Percentiles rank a stretch among this genome's conserved stretches.
Conservation (phyloP, 208 protist genomes). For the Trichomonas vaginalis region DNA sequence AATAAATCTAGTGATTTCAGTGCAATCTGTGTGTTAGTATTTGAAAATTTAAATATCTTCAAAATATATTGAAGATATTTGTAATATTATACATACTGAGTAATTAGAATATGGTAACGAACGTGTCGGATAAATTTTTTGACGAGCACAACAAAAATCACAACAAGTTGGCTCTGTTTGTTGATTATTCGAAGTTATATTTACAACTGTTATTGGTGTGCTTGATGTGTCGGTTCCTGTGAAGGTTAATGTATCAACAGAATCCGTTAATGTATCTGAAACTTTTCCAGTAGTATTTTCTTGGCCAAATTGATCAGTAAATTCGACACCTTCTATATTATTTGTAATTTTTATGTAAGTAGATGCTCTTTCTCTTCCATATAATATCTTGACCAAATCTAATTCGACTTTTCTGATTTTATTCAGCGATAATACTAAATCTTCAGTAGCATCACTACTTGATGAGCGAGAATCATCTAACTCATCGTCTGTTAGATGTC, state of each 20-base stretch:
- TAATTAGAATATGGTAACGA: not conserved
- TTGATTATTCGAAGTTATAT: not conserved
- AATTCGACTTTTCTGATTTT: not conserved
- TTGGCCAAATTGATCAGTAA: not conserved
- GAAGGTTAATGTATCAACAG: not conserved
- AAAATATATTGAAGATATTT: too few relatives aligned
- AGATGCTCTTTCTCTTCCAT: not conserved
- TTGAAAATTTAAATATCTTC: too few relatives aligned
- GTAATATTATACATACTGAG: not conserved
- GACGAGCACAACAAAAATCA: not conserved
- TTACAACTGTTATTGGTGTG: not conserved
- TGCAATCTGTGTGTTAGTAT: not conserved
- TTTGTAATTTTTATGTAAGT: not conserved
- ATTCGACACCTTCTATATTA: not conserved
- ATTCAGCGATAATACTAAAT: not conserved
- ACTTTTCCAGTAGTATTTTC: not conserved
- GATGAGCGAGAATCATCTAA: not conserved
- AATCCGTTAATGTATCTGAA: not conserved
- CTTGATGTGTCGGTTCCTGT: not conserved
- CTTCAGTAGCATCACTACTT: not conserved
- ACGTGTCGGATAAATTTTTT: not conserved
- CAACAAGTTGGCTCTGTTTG: not conserved
- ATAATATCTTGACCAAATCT: not conserved
- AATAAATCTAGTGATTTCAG: not conserved
- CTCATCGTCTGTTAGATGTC: not conserved